phyloP scores from a whole-genome alignment of 2,329 filamentous ascomycete genomes.

The Chaetomium sp. region DNA sequence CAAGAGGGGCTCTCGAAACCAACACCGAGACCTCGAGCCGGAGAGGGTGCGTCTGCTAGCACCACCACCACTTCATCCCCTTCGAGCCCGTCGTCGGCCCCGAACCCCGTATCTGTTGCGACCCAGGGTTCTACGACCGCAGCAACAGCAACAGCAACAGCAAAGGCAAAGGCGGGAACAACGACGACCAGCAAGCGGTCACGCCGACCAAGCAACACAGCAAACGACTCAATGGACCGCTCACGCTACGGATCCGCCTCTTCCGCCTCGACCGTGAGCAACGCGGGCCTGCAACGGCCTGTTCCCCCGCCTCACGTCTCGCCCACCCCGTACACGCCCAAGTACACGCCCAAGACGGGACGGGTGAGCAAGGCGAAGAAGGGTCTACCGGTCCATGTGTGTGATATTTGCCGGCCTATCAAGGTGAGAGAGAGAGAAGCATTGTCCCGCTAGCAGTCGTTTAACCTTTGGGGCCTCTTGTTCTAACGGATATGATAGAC shows the following conservation, averaged over 20 bases:
- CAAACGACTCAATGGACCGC: slow-evolving; percentile 45
- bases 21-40: too few species aligned
- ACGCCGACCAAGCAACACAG: slow-evolving; percentile 40
- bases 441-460: not conserved
- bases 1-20: too few species aligned
- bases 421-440: slow-evolving; percentile 37
- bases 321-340: slow-evolving; percentile 36
- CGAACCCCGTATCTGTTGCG: not conserved
- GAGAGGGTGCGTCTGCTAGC: too few species aligned
- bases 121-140: too few species aligned
- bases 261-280: slow-evolving; percentile 30
- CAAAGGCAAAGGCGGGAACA: slow-evolving; percentile 18
- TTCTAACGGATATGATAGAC: slow-evolving; percentile 37
- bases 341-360: slow-evolving; percentile 50
- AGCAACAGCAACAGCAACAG: too few species aligned
- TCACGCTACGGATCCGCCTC: slow-evolving; percentile 29
- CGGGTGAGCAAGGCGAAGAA: slow-evolving; percentile 54
- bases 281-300: slow-evolving; percentile 35
- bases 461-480: not conserved
- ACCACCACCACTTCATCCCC: slow-evolving; percentile 12
- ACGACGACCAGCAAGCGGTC: slow-evolving; percentile 27
- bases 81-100: slow-evolving; percentile 25
- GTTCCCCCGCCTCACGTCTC: slow-evolving; percentile 30
- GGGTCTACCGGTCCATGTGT: slow-evolving; percentile 51
- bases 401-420: slow-evolving; percentile 44